A percentile compares a stretch with the other conserved stretches of the same genome.
These are phyloP conservation scores for Fusarium euwallaceae DNA, from an alignment of 2,329 filamentous ascomycete species.

Conservation along the genomic window DNA sequence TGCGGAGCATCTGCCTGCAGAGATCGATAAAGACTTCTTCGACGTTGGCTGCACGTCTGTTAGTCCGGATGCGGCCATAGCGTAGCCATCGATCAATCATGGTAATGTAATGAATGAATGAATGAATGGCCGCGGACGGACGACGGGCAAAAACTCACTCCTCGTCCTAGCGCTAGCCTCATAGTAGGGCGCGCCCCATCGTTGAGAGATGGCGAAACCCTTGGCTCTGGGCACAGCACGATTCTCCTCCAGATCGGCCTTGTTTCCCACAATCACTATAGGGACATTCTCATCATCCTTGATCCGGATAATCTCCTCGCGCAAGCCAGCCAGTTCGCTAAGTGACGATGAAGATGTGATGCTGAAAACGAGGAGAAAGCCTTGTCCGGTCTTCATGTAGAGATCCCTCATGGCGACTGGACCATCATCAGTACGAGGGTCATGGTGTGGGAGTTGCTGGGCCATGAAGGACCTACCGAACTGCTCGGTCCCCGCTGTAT, in stretches of 20 bases:
- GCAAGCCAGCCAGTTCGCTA: constrained; percentile 82
- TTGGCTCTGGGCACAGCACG: constrained; percentile 81
- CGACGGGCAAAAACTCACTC: constrained; percentile 59
- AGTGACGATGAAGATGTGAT: constrained; percentile 90
- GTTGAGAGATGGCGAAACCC: constrained; percentile 87
- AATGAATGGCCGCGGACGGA: constrained; percentile 7
- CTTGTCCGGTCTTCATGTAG: constrained; percentile 94
- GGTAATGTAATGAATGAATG: not conserved
- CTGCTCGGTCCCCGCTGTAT: constrained; percentile 92
- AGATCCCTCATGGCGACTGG: constrained; percentile 78
- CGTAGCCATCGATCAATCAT: constrained; percentile 14
- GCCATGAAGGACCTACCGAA: constrained; percentile 75
- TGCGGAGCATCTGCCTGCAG: constrained; percentile 84
- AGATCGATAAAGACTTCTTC: constrained; percentile 91
- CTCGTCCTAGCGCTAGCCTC: constrained; percentile 86
- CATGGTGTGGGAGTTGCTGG: constrained; percentile 27
- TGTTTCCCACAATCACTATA: constrained; percentile 93
- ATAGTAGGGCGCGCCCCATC: constrained; percentile 91
- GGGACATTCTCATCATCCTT: constrained; percentile 89
- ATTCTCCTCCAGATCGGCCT: constrained; percentile 90
- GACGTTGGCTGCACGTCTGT: constrained; percentile 74
- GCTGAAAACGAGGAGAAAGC: constrained; percentile 92
- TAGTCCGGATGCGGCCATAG: constrained; percentile 42
- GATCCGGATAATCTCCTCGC: constrained; percentile 91
- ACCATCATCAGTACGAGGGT: constrained; percentile 40